phyloP scores from a whole-genome alignment of 331 rosid species.

The Quercus lobata region DNA sequence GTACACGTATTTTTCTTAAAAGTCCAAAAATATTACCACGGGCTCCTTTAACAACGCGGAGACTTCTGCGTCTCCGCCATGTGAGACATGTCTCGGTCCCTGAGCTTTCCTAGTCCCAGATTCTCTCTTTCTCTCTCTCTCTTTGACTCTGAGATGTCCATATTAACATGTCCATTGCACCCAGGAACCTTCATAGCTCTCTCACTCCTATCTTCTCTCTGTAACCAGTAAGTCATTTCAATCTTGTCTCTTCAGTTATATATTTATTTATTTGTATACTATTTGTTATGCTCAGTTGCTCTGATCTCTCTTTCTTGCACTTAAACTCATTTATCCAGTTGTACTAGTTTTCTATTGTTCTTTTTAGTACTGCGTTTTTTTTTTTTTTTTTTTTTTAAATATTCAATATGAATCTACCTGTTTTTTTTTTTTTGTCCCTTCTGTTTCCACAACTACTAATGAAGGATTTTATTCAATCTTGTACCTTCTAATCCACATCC shows the following conservation, averaged over 20 bases:
- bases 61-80: slow-evolving; percentile 57
- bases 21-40: slow-evolving; percentile 21
- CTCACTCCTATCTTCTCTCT: slow-evolving; percentile 39
- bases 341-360: neutral
- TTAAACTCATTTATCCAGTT: neutral
- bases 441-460: slow-evolving; percentile 5
- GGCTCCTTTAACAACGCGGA: slow-evolving; percentile 42
- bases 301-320: slow-evolving; percentile 4
- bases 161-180: slow-evolving; percentile 22
- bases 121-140: slow-evolving; percentile 13
- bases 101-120: slow-evolving; percentile 50
- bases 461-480: neutral
- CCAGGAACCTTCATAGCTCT: slow-evolving; percentile 37
- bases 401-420: slow-evolving; percentile 33
- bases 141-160: slow-evolving; percentile 6
- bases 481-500: neutral
- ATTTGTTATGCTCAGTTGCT: slow-evolving; percentile 20
- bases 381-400: neutral
- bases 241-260: neutral
- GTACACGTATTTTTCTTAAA: no score
- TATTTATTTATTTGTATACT: neutral
- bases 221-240: slow-evolving; percentile 45
- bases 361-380: slow-evolving; percentile 1
- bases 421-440: slow-evolving; percentile 17
- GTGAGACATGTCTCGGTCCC: slow-evolving; percentile 74